A percentile compares a stretch with the other conserved stretches of the same genome.
phyloP scores from a whole-genome alignment of 1,139 yeast species.

The Torulaspora pretoriensis region DNA sequence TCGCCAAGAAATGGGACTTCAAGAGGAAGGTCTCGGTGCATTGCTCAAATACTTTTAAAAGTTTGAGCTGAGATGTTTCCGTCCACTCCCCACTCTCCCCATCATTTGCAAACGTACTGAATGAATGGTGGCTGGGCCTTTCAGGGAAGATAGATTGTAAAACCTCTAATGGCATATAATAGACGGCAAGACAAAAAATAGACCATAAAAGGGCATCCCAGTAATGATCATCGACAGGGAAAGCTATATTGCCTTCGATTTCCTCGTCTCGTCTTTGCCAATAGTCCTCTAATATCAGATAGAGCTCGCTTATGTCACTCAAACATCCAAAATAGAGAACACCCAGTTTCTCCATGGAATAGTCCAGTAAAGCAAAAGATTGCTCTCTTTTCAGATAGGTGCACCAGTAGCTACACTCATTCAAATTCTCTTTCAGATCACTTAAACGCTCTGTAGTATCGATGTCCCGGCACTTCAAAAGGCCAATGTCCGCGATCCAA shows the following conservation, averaged over 20 bases:
- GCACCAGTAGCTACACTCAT: constrained; percentile 18
- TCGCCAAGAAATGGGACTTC: constrained; percentile 19
- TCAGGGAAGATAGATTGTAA: constrained; percentile 16
- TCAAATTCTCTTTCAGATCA: constrained; percentile 11
- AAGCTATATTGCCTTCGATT: neutral
- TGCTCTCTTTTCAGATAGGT: constrained; percentile 18
- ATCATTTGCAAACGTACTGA: constrained; percentile 1
- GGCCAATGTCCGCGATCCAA: constrained; percentile 30
- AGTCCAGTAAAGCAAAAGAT: constrained; percentile 29
- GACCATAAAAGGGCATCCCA: constrained; percentile 32
- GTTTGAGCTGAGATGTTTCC: constrained; percentile 16
- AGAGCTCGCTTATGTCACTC: constrained; percentile 33
- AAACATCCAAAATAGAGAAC: constrained; percentile 33
- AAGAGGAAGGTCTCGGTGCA: constrained; percentile 20
- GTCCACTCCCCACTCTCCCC: constrained; percentile 15
- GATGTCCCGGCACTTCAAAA: constrained; percentile 19
- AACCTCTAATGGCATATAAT: constrained; percentile 26
- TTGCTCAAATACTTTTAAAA: constrained; percentile 18
- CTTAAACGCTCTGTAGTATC: constrained; percentile 1
- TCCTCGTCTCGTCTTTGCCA: constrained; percentile 23
- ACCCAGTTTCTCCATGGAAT: constrained; percentile 33
- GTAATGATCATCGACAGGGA: constrained; percentile 25
- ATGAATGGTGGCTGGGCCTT: constrained; percentile 10
- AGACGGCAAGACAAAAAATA: constrained; percentile 28
- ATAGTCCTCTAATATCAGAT: constrained; percentile 25